Evolutionary conservation across 1,284 basidiomycete species (phyloP), one percentile per base, ranked within the genome.

Genomic region (Ganoderma resinaceum): DNA sequence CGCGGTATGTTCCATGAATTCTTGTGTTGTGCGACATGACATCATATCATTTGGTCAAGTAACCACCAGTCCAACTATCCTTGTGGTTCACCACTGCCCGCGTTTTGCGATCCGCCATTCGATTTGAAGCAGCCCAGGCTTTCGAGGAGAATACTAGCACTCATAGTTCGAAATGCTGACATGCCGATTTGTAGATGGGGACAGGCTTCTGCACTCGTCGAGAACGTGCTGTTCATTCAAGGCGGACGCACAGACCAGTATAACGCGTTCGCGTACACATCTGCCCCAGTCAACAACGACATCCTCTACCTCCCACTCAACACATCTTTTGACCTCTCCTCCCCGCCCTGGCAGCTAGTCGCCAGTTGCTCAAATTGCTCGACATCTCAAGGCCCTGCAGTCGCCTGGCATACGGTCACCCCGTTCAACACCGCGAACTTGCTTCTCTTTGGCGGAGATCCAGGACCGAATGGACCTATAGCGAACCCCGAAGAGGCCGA

Each of bases 371-470:
- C 81, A 6, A 84, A 85, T 72, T 70, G 78, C 11, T 82, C 85
- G 2, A 78, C 75, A 3, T 77, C 82, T 0, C 83, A 85, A 66
- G 87, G 86, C 0, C 93, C 92, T 8, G 79, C 86, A 7, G 83
- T 95, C 20, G 87, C 92, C n/a, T 96, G 94, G 91, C 92, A 95
- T 75, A 89, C 91, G 0, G 80, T 95, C 43, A 91, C 92, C 11
- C 86, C 90, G 4, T 85, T 89, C 80, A 87, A 87, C 67, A 78
- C 80, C 5, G 80, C 86, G 11, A 76, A 82, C 26, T 73, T 90
- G 1, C 82, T 96, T 2, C 78, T 90, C 14, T 94, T 95, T 69
- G 95, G 95, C 37, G 95, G 95, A 9, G 85, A 90, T 74, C 87
- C 89, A 9, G 92, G 87, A 0, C 85, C 89, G 1, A 84, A 86